Base-by-base conservation (phyloP, 257 asterid genomes). In the Salvia splendens region DNA sequence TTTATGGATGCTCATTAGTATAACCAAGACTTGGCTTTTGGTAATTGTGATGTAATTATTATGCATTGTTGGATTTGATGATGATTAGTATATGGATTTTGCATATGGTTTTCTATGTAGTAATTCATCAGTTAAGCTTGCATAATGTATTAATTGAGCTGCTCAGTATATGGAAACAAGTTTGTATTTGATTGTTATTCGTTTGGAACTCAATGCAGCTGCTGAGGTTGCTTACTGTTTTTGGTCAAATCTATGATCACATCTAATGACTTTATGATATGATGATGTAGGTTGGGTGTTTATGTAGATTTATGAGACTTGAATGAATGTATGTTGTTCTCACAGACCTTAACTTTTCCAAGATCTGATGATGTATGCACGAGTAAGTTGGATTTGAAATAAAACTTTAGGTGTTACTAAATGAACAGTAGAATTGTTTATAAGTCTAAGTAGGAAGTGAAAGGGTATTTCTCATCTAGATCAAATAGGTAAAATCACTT, bases 51-150 rank as follows among this genome's bases (percentile, higher is more conserved):
- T 36, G 6, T 20, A 49, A 47, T 17, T 72, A 66, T 24, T 24
- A 6, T 45, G 68, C 63, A n/a, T 8, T 74, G 68, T 40, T 59
- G 65, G 66, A 68, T 67, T 70, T 38, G 61, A 15, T 70, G 55
- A 20, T 61, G 68, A 52, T 65, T 24, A 24, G 2, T 24, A 24
- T 24, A 24, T 24, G 2, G 30, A 24, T 24, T 24, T 24, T 24
- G 30, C 1, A 24, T 24, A 24, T 24, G 30, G 30, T 24, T 24
- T 24, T 24, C 30, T 24, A 24, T 24, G 2, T 24, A 24, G 30
- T 24, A 24, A 24, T 24, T 24, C 30, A 24, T 24, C 30, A 24
- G 30, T 24, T 24, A 24, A 24, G 30, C 30, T 24, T 24, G 30
- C 30, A 24, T 24, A 24, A 24, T 24, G 30, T 24, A 24, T 24